phyloP scores from a whole-genome alignment of 768 basidiomycete genomes.

The Hygrophorus russula region DNA sequence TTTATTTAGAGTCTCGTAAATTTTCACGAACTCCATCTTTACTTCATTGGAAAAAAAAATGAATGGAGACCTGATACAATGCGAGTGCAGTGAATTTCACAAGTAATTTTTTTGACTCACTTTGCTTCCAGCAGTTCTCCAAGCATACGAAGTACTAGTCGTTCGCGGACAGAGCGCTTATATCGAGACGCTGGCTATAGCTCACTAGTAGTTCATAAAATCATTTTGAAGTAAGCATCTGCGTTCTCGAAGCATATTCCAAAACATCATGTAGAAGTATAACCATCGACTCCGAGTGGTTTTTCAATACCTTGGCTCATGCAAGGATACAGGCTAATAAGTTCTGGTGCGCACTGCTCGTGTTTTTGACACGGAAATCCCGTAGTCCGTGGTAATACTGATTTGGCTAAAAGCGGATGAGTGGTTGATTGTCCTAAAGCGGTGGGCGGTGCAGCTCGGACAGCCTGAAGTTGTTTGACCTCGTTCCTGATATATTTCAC shows the following conservation, averaged over 20 bases:
- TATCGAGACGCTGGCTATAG: constrained; percentile 27
- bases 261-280: constrained; percentile 61
- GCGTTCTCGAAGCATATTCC: constrained; percentile 82
- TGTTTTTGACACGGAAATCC: too few relatives aligned
- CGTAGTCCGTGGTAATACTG: too few relatives aligned
- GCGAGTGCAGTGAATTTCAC: not conserved
- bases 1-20: constrained; percentile 78
- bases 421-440: too few relatives aligned
- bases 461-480: too few relatives aligned
- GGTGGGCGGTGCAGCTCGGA: too few relatives aligned
- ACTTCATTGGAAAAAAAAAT: constrained; percentile 73
- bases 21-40: constrained; percentile 83
- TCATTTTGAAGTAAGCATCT: constrained; percentile 68
- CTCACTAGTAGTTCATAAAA: constrained; percentile 77
- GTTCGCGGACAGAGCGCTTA: not conserved
- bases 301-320: too few relatives aligned
- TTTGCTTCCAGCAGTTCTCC: constrained; percentile 71
- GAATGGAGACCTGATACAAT: constrained; percentile 56
- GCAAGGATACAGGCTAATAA: too few relatives aligned
- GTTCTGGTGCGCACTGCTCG: too few relatives aligned
- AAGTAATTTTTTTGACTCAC: constrained; percentile 28
- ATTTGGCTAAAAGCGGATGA: too few relatives aligned
- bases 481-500: not conserved
- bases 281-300: too few relatives aligned
- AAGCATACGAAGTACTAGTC: constrained; percentile 70